Evolutionary conservation across 2,329 filamentous ascomycete species (phyloP).

Genomic region (Arthrobotrys conoides): DNA sequence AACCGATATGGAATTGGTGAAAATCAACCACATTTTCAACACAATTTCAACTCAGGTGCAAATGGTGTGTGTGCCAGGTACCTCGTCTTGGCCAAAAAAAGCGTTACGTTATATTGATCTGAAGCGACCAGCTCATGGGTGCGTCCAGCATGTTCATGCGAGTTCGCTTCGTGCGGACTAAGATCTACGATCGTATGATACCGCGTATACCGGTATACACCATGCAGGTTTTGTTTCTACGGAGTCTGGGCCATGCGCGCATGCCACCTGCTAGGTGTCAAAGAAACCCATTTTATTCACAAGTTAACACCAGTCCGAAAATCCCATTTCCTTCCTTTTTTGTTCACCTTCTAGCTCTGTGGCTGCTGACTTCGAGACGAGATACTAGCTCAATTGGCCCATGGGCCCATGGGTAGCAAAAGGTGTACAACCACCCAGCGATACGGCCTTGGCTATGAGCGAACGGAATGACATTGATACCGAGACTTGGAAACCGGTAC

Average conservation of each 20-base stretch:
- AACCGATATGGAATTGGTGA: not conserved
- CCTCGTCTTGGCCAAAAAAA: slow-evolving; percentile 1
- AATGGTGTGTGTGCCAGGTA: not conserved
- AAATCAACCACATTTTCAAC: slow-evolving; percentile 24
- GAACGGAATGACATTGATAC: not conserved
- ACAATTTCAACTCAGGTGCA: not conserved
- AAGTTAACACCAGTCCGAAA: not conserved
- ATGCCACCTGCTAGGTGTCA: not conserved
- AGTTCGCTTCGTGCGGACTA: not conserved
- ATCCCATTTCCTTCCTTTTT: not conserved
- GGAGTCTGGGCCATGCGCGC: not conserved
- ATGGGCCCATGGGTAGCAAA: slow-evolving; percentile 1
- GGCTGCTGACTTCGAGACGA: slow-evolving; percentile 27
- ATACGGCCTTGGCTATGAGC: slow-evolving; percentile 1
- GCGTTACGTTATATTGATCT: slow-evolving; percentile 13
- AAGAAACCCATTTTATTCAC: not conserved
- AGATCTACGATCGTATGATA: slow-evolving; percentile 31
- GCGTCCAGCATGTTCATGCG: not conserved
- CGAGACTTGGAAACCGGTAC: not conserved
- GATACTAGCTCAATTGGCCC: not conserved
- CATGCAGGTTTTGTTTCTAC: not conserved
- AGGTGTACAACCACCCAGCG: slow-evolving; percentile 3
- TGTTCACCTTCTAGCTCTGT: not conserved
- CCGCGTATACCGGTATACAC: slow-evolving; percentile 11
- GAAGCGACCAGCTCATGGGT: not conserved